phyloP scores from a whole-genome alignment of 495 filamentous ascomycete genomes.

The Margaritispora aquatica region DNA sequence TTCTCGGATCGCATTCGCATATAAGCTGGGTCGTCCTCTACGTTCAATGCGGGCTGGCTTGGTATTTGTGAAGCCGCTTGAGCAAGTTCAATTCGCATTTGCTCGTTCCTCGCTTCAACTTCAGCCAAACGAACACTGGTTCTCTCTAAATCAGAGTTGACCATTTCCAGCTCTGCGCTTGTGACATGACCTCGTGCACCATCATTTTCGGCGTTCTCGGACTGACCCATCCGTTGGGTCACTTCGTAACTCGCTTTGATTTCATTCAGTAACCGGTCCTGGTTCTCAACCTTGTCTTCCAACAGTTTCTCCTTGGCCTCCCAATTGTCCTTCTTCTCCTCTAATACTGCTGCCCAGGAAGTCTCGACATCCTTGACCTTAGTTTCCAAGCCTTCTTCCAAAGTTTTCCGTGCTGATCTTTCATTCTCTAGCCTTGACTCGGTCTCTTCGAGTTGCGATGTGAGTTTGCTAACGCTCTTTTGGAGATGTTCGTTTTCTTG shows the following conservation, averaged over 20 bases:
- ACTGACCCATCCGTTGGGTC: constrained; percentile 75
- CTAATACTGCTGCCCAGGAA: constrained; percentile 87
- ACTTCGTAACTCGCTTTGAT: constrained; percentile 97
- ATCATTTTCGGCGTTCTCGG: constrained; percentile 50
- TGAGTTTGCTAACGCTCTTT: constrained; percentile 69
- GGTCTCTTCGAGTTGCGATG: constrained; percentile 83
- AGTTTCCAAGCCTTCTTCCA: constrained; percentile 70
- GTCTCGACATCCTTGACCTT: constrained; percentile 80
- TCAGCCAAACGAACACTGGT: constrained; percentile 83
- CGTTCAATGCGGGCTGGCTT: constrained; percentile 42
- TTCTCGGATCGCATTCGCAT: constrained; percentile 87
- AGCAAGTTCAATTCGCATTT: constrained; percentile 81
- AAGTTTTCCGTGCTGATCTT: constrained; percentile 57
- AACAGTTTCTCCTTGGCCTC: constrained; percentile 85
- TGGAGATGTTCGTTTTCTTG: constrained; percentile 83
- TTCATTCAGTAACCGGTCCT: constrained; percentile 87
- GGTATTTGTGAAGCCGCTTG: constrained; percentile 74
- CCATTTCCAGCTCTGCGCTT: constrained; percentile 88
- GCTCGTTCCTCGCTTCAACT: constrained; percentile 90
- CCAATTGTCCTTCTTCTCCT: constrained; percentile 96
- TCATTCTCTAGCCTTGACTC: constrained; percentile 72
- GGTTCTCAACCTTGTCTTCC: constrained; percentile 89
- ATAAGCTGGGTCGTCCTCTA: constrained; percentile 85
- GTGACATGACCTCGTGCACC: constrained; percentile 54
- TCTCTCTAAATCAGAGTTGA: constrained; percentile 84